These are phyloP conservation scores for Colletotrichum liaoningense DNA, from an alignment of 2,329 filamentous ascomycete genomes.

Conservation along the genomic window DNA sequence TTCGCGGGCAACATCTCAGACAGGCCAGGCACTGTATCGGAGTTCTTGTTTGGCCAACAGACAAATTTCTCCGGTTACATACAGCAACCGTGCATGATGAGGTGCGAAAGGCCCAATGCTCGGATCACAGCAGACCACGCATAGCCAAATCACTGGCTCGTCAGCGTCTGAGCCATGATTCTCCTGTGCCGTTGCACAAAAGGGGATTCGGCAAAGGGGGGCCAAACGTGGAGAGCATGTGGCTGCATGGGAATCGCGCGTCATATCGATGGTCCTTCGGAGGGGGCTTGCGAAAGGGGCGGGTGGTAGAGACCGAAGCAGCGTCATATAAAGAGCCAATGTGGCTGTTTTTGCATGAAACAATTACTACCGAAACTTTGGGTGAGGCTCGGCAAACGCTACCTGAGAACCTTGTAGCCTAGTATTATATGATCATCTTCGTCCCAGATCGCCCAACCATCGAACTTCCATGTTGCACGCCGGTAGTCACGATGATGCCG, in stretches of 20 bases:
- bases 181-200: constrained; percentile 20
- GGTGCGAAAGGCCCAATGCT: constrained; percentile 13
- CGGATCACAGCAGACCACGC: constrained; percentile 19
- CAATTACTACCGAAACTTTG: constrained; percentile 9
- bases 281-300: neutral
- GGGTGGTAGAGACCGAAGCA: neutral
- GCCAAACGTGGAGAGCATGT: constrained; percentile 24
- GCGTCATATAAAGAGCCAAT: constrained; percentile 25
- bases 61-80: constrained; percentile 31
- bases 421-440: neutral
- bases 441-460: neutral
- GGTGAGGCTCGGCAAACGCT: neutral
- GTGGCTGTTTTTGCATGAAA: constrained; percentile 27
- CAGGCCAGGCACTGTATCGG: constrained; percentile 20
- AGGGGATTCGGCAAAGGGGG: neutral
- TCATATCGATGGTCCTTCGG: neutral
- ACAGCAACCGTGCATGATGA: constrained; percentile 21
- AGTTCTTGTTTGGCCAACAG: constrained; percentile 26
- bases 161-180: neutral
- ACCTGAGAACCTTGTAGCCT: neutral
- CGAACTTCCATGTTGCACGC: constrained; percentile 12
- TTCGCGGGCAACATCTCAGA: constrained; percentile 27
- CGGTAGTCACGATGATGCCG: constrained; percentile 24
- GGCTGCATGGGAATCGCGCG: constrained; percentile 8
- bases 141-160: constrained; percentile 21